These are phyloP conservation scores for Eucalyptus pumila DNA, from an alignment of 345 rosid genomes.

Conservation along the genomic window DNA sequence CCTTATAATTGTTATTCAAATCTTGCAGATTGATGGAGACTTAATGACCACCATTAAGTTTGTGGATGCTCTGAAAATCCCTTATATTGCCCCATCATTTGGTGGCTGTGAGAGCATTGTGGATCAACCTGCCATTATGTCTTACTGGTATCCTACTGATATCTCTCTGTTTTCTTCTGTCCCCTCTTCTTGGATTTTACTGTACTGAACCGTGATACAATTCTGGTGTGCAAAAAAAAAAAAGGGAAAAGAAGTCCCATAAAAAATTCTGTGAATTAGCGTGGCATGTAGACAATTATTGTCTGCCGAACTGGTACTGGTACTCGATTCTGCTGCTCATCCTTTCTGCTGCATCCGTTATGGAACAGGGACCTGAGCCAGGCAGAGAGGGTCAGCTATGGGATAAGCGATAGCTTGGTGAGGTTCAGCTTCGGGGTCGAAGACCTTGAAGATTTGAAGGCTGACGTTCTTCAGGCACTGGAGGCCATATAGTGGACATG, in stretches of 20 bases:
- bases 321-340: not conserved
- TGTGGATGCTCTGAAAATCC: slow-evolving; percentile 81
- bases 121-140: slow-evolving; percentile 99
- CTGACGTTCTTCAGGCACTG: slow-evolving; percentile 83
- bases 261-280: not conserved
- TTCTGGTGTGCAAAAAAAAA: no score
- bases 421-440: slow-evolving; percentile 95
- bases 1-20: not conserved
- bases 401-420: slow-evolving; percentile 84
- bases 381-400: slow-evolving; percentile 61
- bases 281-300: not conserved
- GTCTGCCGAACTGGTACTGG: not conserved
- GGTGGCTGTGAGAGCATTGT: slow-evolving; percentile 98
- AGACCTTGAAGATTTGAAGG: slow-evolving; percentile 84
- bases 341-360: not conserved
- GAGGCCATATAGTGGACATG: slow-evolving; percentile 28
- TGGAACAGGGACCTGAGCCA: slow-evolving; percentile 73
- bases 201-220: not conserved
- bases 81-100: slow-evolving; percentile 96
- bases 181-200: not conserved
- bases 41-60: slow-evolving; percentile 56
- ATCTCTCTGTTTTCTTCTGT: not conserved
- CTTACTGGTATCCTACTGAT: slow-evolving; percentile 58
- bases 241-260: not conserved
- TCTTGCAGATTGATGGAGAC: slow-evolving; percentile 71